These are phyloP conservation scores for Chaetomium olivaceum DNA, from an alignment of 2,329 filamentous ascomycete species.

Conservation along the genomic window DNA sequence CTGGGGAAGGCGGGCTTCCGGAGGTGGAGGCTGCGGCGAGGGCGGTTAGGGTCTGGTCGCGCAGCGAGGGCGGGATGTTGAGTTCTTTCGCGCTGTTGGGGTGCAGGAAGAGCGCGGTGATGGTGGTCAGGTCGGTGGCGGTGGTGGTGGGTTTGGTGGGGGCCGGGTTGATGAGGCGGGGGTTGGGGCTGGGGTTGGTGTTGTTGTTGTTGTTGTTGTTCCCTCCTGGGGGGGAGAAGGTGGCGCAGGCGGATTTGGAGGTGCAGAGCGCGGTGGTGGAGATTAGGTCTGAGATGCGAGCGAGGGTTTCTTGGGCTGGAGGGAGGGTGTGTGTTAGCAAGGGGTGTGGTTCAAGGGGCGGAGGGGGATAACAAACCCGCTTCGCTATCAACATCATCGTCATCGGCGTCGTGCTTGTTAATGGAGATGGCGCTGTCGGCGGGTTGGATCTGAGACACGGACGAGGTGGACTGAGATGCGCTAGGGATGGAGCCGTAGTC, in stretches of 20 bases:
- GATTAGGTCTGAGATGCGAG: slow-evolving; percentile 37
- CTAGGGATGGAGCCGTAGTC: slow-evolving; percentile 34
- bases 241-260: slow-evolving; percentile 22
- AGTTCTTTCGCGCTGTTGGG: slow-evolving; percentile 48
- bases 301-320: slow-evolving; percentile 38
- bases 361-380: slow-evolving; percentile 34
- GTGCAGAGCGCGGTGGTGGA: slow-evolving; percentile 23
- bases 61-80: slow-evolving; percentile 48
- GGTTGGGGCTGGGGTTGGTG: slow-evolving; percentile 10
- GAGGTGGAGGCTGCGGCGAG: not conserved
- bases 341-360: not conserved
- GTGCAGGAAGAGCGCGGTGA: slow-evolving; percentile 45
- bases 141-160: slow-evolving; percentile 22
- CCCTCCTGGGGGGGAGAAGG: slow-evolving; percentile 5
- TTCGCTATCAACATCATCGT: slow-evolving; percentile 30
- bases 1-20: slow-evolving; percentile 37
- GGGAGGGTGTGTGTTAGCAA: not conserved
- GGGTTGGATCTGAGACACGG: slow-evolving; percentile 30
- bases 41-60: slow-evolving; percentile 41
- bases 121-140: slow-evolving; percentile 41
- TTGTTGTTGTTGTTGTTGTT: not conserved
- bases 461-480: slow-evolving; percentile 35
- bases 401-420: slow-evolving; percentile 16
- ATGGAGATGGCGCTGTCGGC: slow-evolving; percentile 26
- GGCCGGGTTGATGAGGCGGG: slow-evolving; percentile 23